Evolutionary conservation across 257 asterid species (phyloP), one percentile per base, ranked within the genome.

Genomic region (Solanum sparsipilum): DNA sequence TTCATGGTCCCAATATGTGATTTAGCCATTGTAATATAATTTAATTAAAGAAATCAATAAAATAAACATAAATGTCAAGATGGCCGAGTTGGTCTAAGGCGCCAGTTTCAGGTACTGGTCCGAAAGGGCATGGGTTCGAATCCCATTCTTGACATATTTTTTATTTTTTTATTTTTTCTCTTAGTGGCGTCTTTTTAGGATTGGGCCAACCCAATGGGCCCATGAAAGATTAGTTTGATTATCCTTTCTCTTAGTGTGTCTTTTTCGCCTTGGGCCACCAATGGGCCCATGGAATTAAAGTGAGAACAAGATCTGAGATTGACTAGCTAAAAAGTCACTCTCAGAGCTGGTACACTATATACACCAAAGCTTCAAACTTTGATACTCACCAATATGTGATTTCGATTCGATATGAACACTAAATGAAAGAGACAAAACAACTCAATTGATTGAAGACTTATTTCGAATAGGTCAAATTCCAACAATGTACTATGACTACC

Each of bases 81-180:
- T 82, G 88, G 83, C 86, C 86, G 70, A 82, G 86, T 82, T 82
- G 44, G 70, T 82, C 86, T 82, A 82, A 48, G 86, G 86, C 86
- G 86, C 86, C 86, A 48, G 44, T 85, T 85, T 85, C 87, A 85
- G 87, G 87, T 85, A 68, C 87, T 67, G 87, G 87, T 85, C 78
- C 87, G 87, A 85, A 85, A 85, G 78, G 82, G 87, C 65, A 68
- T 85, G 87, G 87, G 65, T 85, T 85, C 65, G 41, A 85, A 85
- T 85, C 87, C 87, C 83, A 85, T 85, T 85, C 78, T 85, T 85
- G 87, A 84, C 87, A 84, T 8, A 18, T 27, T 5, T 25, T 3
- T 41, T 9, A 1, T 48, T 48, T 48, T 48, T 1, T 0, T n/a
- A n/a, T 25, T 18, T 67, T 25, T 12, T 5, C 5, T 2, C 20